A percentile compares a stretch with the other conserved stretches of the same genome.
These are phyloP conservation scores for Gautieria morchelliformis DNA, from an alignment of 768 basidiomycete genomes.

Conservation along the genomic window DNA sequence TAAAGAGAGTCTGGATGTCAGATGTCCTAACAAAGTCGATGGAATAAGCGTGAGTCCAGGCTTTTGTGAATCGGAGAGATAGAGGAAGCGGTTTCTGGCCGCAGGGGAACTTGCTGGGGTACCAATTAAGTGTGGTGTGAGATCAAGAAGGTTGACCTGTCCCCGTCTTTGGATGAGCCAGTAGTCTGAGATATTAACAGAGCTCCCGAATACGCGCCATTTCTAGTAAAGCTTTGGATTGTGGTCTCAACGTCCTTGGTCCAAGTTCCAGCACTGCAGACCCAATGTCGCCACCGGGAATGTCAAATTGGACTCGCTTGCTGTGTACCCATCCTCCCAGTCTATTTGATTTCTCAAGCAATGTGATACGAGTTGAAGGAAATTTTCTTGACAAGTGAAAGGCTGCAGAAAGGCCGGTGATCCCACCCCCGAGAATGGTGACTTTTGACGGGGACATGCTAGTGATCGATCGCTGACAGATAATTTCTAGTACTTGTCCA, in stretches of 20 bases:
- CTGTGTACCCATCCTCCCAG: constrained; percentile 86
- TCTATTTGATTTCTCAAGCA: constrained; percentile 56
- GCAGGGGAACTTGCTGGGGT: constrained; percentile 60
- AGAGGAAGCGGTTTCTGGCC: constrained; percentile 69
- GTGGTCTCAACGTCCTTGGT: constrained; percentile 78
- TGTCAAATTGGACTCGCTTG: constrained; percentile 37
- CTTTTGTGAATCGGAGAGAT: constrained; percentile 32
- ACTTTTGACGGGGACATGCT: constrained; percentile 30
- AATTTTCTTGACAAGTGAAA: constrained; percentile 66
- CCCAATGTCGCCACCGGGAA: constrained; percentile 14
- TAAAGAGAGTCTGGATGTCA: constrained; percentile 28
- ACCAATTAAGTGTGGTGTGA: constrained; percentile 52
- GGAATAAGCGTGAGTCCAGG: constrained; percentile 46
- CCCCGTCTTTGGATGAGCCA: constrained; percentile 6
- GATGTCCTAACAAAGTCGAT: constrained; percentile 28
- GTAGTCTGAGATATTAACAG: constrained; percentile 7
- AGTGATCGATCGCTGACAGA: too few relatives aligned
- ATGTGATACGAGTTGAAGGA: constrained; percentile 44
- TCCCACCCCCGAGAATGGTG: constrained; percentile 69
- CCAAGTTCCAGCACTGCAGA: constrained; percentile 71
- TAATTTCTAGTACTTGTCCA: too few relatives aligned
- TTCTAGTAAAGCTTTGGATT: constrained; percentile 63
- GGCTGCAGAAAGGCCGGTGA: constrained; percentile 74
- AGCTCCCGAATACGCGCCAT: constrained; percentile 43
- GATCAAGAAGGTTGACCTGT: constrained; percentile 68